These are phyloP conservation scores for Grosmannia serpens DNA, from an alignment of 2,329 filamentous ascomycete genomes.

Conservation along the genomic window DNA sequence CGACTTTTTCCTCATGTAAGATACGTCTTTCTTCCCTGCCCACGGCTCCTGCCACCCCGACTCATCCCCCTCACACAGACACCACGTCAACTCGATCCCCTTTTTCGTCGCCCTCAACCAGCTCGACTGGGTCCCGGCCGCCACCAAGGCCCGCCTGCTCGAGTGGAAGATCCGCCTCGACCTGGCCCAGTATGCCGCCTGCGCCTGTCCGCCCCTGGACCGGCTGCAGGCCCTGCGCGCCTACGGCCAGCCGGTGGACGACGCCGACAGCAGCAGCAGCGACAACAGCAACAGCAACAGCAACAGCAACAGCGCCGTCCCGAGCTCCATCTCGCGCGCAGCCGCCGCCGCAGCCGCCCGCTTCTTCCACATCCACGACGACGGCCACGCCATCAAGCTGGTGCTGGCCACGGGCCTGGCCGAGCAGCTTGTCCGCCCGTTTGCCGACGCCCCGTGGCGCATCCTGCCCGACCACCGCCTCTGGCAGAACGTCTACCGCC, in stretches of 20 bases:
- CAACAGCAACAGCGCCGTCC: constrained; percentile 15
- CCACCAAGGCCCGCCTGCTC: constrained; percentile 56
- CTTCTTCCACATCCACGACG: constrained; percentile 46
- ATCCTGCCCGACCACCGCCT: constrained; percentile 40
- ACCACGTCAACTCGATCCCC: constrained; percentile 60
- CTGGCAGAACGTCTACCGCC: constrained; percentile 49
- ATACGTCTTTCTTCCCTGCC: background rate
- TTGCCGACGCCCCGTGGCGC: constrained; percentile 34
- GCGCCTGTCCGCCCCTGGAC: constrained; percentile 50
- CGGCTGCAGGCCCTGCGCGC: constrained; percentile 12
- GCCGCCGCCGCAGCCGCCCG: constrained; percentile 31
- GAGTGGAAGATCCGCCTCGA: constrained; percentile 75
- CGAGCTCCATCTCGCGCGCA: constrained; percentile 30
- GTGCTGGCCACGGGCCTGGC: constrained; percentile 55
- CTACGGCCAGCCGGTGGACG: background rate
- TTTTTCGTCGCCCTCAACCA: constrained; percentile 61
- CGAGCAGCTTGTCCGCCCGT: constrained; percentile 33
- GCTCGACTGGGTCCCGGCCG: constrained; percentile 46
- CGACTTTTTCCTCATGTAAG: constrained; percentile 65
- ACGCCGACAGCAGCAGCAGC: too few relatives aligned
- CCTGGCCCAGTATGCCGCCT: constrained; percentile 61
- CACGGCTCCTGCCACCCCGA: constrained; percentile 10
- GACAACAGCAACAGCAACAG: background rate
- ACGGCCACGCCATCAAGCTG: constrained; percentile 74
- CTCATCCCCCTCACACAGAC: constrained; percentile 35